Percentiles rank a stretch among this genome's conserved stretches.
Conservation (phyloP, 2,329 filamentous ascomycete species). For the Cladosporium halotolerans region DNA sequence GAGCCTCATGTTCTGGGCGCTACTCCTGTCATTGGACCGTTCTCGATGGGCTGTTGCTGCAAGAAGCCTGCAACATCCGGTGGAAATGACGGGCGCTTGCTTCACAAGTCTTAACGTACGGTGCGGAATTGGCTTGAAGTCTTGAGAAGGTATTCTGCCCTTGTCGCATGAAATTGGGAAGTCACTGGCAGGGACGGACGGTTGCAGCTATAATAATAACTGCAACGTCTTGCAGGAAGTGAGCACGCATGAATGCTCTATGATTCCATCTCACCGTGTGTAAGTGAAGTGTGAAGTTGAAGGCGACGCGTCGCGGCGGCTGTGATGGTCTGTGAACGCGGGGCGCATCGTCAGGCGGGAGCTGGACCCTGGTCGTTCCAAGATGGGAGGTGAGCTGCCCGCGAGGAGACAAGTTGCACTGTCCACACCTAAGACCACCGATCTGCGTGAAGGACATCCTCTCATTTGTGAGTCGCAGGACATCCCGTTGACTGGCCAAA, state of each 20-base stretch:
- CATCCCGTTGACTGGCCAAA: too few relatives aligned
- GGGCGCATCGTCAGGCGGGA: constrained; percentile 1
- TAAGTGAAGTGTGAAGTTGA: constrained; percentile 10
- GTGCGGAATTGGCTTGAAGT: too few relatives aligned
- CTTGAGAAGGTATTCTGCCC: too few relatives aligned
- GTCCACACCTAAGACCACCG: not conserved
- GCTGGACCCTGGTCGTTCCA: not conserved
- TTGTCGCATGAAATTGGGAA: too few relatives aligned
- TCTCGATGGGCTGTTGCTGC: not conserved
- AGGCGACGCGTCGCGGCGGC: not conserved
- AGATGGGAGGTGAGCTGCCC: not conserved
- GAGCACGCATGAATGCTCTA: not conserved
- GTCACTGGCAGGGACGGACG: too few relatives aligned
- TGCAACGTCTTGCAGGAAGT: not conserved
- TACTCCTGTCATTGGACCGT: not conserved
- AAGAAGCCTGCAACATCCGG: not conserved
- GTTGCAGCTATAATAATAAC: not conserved
- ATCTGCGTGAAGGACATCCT: not conserved
- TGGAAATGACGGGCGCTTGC: constrained; percentile 1
- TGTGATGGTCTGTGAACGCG: constrained; percentile 2
- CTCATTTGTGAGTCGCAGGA: not conserved
- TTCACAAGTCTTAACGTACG: not conserved
- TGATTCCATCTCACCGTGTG: not conserved
- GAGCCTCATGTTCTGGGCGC: too few relatives aligned
- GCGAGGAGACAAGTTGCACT: constrained; percentile 8